phyloP scores from a whole-genome alignment of 1,284 basidiomycete species.

The Wolfiporia cocos region DNA sequence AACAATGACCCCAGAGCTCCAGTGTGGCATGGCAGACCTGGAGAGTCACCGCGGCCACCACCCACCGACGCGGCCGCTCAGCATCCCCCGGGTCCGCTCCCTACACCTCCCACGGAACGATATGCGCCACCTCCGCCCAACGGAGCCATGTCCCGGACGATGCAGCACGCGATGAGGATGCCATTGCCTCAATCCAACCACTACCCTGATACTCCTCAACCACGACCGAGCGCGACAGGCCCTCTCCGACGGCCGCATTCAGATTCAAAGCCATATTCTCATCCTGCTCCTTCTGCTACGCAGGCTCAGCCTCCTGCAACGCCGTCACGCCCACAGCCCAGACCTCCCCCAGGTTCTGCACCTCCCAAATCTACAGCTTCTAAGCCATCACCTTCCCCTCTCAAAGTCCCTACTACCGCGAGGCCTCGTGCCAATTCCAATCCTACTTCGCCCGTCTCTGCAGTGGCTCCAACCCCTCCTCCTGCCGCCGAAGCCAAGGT shows the following conservation, averaged over 20 bases:
- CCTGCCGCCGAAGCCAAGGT: slow-evolving; percentile 24
- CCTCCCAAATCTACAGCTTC: slow-evolving; percentile 14
- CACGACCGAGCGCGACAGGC: too few species aligned
- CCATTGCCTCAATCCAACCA: too few species aligned
- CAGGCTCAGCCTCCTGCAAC: not conserved
- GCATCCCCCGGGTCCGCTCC: too few species aligned
- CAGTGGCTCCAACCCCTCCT: not conserved
- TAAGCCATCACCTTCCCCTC: slow-evolving; percentile 4
- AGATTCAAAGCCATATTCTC: slow-evolving; percentile 10
- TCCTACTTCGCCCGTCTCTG: slow-evolving; percentile 21
- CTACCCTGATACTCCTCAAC: too few species aligned
- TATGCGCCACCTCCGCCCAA: not conserved
- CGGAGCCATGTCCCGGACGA: slow-evolving; percentile 40
- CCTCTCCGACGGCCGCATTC: too few species aligned
- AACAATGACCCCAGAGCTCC: too few species aligned
- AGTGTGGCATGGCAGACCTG: too few species aligned
- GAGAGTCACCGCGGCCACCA: too few species aligned
- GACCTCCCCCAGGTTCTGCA: slow-evolving; percentile 11
- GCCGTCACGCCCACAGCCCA: not conserved
- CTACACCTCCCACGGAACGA: too few species aligned
- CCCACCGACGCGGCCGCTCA: too few species aligned
- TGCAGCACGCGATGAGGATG: slow-evolving; percentile 57
- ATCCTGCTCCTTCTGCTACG: slow-evolving; percentile 10
- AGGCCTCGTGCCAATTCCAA: slow-evolving; percentile 14
- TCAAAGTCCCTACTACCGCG: slow-evolving; percentile 5